Conservation (phyloP, 805 yeast genomes). For the Helenozyma rhizophorensis region DNA sequence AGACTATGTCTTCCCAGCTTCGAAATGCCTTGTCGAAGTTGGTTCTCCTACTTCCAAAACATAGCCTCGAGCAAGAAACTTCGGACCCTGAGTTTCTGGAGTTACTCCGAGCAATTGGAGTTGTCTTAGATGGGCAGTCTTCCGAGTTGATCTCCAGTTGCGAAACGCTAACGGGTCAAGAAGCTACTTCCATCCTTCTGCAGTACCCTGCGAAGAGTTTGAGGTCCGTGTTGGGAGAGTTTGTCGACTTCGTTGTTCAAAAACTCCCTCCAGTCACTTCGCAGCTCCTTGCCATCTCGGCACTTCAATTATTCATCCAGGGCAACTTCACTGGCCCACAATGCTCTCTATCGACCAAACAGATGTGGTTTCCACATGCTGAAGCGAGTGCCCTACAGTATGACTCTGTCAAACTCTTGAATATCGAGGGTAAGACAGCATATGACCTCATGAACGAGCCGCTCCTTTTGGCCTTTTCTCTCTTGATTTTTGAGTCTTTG, state of each 20-base stretch:
- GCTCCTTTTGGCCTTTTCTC: slow-evolving; percentile 26
- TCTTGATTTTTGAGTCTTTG: slow-evolving; percentile 34
- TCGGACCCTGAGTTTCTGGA: not conserved
- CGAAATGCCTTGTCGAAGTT: slow-evolving; percentile 12
- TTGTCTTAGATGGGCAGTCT: slow-evolving; percentile 21
- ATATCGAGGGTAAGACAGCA: slow-evolving; percentile 65
- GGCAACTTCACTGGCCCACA: slow-evolving; percentile 82
- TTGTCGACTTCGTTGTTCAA: slow-evolving; percentile 3
- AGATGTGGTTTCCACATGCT: slow-evolving; percentile 24
- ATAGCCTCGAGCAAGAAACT: slow-evolving; percentile 1
- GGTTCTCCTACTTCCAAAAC: slow-evolving; percentile 13
- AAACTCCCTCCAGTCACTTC: slow-evolving; percentile 9
- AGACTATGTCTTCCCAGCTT: not conserved
- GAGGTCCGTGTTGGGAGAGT: slow-evolving; percentile 12
- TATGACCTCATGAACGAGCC: slow-evolving; percentile 49
- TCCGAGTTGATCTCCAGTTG: slow-evolving; percentile 14
- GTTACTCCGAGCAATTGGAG: not conserved
- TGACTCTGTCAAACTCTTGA: slow-evolving; percentile 38
- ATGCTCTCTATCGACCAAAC: slow-evolving; percentile 32
- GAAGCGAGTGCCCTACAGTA: slow-evolving; percentile 17
- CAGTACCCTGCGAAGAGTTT: slow-evolving; percentile 21
- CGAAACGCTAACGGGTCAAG: slow-evolving; percentile 12
- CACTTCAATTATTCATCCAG: slow-evolving; percentile 68
- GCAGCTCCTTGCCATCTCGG: slow-evolving; percentile 50
- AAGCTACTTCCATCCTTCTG: slow-evolving; percentile 11